Conservation (phyloP, 2,329 filamentous ascomycete genomes). For the Colletotrichum horii region DNA sequence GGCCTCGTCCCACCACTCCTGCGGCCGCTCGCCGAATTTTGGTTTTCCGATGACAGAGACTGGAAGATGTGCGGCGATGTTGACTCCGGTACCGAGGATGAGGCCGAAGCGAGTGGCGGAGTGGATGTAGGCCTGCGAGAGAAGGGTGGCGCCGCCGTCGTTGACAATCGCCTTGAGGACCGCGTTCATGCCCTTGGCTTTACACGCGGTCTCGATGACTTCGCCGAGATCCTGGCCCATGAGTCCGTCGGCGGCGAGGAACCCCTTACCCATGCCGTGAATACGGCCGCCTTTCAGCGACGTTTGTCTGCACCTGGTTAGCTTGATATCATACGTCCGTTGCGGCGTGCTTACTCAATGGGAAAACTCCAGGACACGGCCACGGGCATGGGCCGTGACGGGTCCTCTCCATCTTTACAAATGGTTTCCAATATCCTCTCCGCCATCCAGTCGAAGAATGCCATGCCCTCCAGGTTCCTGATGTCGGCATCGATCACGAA, state of each 20-base stretch:
- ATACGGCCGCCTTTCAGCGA: constrained; percentile 65
- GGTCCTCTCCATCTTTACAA: constrained; percentile 38
- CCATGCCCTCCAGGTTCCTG: constrained; percentile 61
- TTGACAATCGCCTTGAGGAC: constrained; percentile 68
- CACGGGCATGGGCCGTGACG: constrained; percentile 56
- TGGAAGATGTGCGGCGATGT: constrained; percentile 69
- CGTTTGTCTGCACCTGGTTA: constrained; percentile 59
- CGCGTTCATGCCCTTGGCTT: constrained; percentile 54
- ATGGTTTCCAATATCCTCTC: constrained; percentile 63
- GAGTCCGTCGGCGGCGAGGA: constrained; percentile 62
- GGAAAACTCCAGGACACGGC: constrained; percentile 74
- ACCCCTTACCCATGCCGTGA: constrained; percentile 70
- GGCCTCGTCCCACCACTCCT: constrained; percentile 61
- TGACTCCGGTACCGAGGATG: constrained; percentile 71
- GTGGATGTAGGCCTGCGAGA: constrained; percentile 67
- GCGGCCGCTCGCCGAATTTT: constrained; percentile 63
- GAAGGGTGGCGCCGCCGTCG: constrained; percentile 69
- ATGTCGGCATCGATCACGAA: constrained; percentile 62
- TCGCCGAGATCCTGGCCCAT: constrained; percentile 65
- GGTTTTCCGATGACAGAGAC: constrained; percentile 56
- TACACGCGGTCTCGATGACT: constrained; percentile 61
- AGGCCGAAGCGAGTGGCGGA: constrained; percentile 66
- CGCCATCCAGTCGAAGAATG: constrained; percentile 74
- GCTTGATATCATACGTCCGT: neutral
- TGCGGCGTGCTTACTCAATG: constrained; percentile 59